A percentile compares a stretch with the other conserved stretches of the same genome.
These are phyloP conservation scores for Phlebiopsis gigantea DNA, from an alignment of 768 basidiomycete species.

Conservation along the genomic window DNA sequence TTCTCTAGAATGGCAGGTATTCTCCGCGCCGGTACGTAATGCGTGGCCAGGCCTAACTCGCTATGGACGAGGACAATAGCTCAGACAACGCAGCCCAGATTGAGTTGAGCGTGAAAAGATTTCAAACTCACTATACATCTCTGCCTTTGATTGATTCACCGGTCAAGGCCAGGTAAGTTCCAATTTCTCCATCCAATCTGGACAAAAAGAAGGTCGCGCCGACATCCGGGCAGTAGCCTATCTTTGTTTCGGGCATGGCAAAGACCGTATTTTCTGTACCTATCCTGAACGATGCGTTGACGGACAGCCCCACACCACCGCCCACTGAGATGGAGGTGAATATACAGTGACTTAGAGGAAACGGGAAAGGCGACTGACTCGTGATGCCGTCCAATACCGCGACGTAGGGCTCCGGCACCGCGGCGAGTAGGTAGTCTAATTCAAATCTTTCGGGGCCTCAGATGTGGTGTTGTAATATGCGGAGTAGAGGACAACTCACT, in stretches of 20 bases:
- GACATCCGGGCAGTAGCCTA: constrained; percentile 89
- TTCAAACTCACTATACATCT: constrained; percentile 76
- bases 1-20: constrained; percentile 67
- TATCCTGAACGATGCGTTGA: constrained; percentile 82
- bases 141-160: constrained; percentile 67
- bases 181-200: constrained; percentile 84
- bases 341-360: neutral
- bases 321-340: constrained; percentile 58
- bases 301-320: constrained; percentile 86
- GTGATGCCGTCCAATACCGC: constrained; percentile 87
- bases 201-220: constrained; percentile 89
- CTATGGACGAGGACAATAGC: constrained; percentile 33
- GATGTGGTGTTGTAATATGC: neutral
- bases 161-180: constrained; percentile 91
- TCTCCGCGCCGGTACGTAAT: constrained; percentile 77
- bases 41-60: constrained; percentile 91
- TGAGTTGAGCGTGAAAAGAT: neutral
- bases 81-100: neutral
- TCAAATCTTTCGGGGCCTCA: constrained; percentile 54
- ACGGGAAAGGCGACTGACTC: constrained; percentile 48
- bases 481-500: constrained; percentile 46
- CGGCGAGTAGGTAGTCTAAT: constrained; percentile 67
- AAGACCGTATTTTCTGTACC: constrained; percentile 90
- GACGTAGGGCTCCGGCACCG: constrained; percentile 82
- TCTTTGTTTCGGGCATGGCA: constrained; percentile 96